These are phyloP conservation scores for Trametes villosa DNA, from an alignment of 768 basidiomycete genomes.

Conservation along the genomic window DNA sequence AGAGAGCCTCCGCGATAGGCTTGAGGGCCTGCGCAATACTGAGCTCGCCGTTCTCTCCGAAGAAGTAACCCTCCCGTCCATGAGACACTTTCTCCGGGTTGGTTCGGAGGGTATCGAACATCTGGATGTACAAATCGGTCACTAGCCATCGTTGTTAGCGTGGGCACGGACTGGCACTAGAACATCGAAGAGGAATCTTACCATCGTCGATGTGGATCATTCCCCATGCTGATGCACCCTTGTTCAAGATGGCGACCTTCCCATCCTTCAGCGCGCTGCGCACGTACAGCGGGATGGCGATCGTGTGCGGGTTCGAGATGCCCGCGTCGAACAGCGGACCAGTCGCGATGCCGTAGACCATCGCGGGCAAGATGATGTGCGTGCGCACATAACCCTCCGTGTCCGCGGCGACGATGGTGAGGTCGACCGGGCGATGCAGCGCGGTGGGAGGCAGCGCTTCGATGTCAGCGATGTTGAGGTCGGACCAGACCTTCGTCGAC, in stretches of 20 bases:
- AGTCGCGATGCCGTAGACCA: slow-evolving; percentile 65
- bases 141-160: background rate
- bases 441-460: slow-evolving; percentile 50
- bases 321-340: slow-evolving; percentile 54
- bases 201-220: slow-evolving; percentile 52
- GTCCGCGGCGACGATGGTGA: slow-evolving; percentile 51
- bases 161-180: background rate
- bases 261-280: slow-evolving; percentile 47
- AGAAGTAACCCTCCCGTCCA: slow-evolving; percentile 40
- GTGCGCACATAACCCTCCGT: slow-evolving; percentile 48
- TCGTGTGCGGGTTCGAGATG: slow-evolving; percentile 54
- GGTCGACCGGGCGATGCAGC: slow-evolving; percentile 54
- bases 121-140: slow-evolving; percentile 35
- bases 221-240: slow-evolving; percentile 62
- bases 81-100: slow-evolving; percentile 28
- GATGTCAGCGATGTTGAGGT: slow-evolving; percentile 51
- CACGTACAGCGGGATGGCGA: slow-evolving; percentile 52
- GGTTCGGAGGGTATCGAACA: slow-evolving; percentile 43
- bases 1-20: slow-evolving; percentile 38
- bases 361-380: slow-evolving; percentile 55
- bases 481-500: slow-evolving; percentile 51
- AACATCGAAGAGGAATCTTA: background rate
- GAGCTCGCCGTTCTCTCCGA: slow-evolving; percentile 35
- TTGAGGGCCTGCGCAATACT: slow-evolving; percentile 34
- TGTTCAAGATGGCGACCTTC: slow-evolving; percentile 56